Percentiles rank a stretch among this genome's conserved stretches.
phyloP scores from a whole-genome alignment of 768 basidiomycete genomes.

The Lactifluus piperatus region DNA sequence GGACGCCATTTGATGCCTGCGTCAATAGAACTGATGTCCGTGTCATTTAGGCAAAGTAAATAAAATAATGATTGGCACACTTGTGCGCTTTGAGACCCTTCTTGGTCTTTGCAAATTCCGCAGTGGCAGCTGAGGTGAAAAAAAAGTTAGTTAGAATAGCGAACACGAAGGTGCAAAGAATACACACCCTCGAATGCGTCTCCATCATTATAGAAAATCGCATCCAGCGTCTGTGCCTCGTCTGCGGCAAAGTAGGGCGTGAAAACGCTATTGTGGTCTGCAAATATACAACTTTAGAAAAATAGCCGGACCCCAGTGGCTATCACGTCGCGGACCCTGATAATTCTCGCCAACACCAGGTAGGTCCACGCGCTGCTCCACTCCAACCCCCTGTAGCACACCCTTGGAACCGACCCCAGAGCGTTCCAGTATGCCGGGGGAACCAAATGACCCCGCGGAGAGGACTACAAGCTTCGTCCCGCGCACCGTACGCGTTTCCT shows the following conservation, averaged over 20 bases:
- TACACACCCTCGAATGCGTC: conserved; percentile 20
- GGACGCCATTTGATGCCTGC: conserved; percentile 24
- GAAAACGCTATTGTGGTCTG: conserved; percentile 19
- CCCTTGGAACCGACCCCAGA: conserved; percentile 35
- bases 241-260: conserved; percentile 12
- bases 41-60: background rate
- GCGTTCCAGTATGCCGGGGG: conserved; percentile 46
- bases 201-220: conserved; percentile 12
- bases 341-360: conserved; percentile 38
- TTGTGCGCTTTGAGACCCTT: conserved; percentile 46
- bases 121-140: conserved; percentile 26
- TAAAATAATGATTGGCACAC: conserved; percentile 34
- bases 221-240: conserved; percentile 21
- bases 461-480: conserved; percentile 33
- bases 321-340: conserved; percentile 25
- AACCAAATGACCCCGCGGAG: conserved; percentile 34
- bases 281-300: background rate
- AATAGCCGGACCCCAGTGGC: background rate
- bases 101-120: conserved; percentile 31
- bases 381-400: conserved; percentile 25
- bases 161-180: background rate
- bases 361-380: conserved; percentile 30
- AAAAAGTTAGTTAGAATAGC: background rate
- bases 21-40: conserved; percentile 19
- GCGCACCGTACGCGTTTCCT: conserved; percentile 16